Base-by-base conservation (phyloP, 2,329 filamentous ascomycete genomes). In the Ceratocystis papillata region DNA sequence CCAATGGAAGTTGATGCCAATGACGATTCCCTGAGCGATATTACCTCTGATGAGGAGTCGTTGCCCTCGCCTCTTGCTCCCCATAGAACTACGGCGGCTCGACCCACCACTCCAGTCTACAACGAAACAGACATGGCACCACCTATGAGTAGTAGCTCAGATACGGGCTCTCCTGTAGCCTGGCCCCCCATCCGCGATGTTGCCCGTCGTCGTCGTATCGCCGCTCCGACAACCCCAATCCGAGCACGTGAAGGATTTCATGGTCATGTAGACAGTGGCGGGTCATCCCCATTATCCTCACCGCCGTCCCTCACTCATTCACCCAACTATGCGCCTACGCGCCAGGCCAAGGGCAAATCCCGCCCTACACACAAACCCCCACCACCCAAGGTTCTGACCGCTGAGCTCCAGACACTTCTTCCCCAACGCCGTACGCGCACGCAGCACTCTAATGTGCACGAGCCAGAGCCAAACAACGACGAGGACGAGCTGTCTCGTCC, bases 241-340 rank as follows among this genome's bases (percentile, higher is more conserved):
- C 72, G 73, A 6, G 72, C 76, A 44, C 44, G 63, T 12, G 50
- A 59, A n/a, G 65, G 65, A 45, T 10, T 28, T 5, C 59, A 57
- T n/a, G 30, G 37, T 2, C n/a, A 10, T 3, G 37, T 17, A 1
- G 62, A 46, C 45, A 64, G 65, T 28, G 77, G 77, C 57, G 74
- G 77, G 68, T 69, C 76, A n/a, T 84, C 81, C 0, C 79, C 83
- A 59, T 75, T 83, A 10, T 87, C 85, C 1, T 87, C 84, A 1
- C 85, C 84, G 0, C 85, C 85, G 0, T 87, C 85, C 0, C 76
- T 87, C 3, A 87, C 84, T 3, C 84, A 87, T 71, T 87, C 85
- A 0, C 85, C 85, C 41, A 86, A 87, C 70, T 79, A 77, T 68
- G 73, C 70, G 7, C 71, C 74, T 0, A 69, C 70, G 17, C 70